Base-by-base conservation (phyloP, 345 rosid species). In the Barbarea vulgaris region DNA sequence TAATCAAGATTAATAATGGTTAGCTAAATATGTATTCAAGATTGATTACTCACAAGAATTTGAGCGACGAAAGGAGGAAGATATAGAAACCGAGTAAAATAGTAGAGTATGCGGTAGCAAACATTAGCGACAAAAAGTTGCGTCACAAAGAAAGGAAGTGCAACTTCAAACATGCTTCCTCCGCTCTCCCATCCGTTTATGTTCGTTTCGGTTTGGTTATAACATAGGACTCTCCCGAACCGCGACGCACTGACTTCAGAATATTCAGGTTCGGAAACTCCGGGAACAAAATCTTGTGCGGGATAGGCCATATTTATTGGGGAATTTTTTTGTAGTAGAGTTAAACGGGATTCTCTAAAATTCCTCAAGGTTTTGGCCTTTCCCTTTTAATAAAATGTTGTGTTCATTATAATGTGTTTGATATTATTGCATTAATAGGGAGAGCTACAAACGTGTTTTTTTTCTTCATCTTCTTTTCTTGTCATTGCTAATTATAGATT, bases 31-130 rank as follows among this genome's bases (percentile, higher is more conserved):
- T 25, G 70, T 31, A 39, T 27, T 44, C 21, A 31, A 47, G 46
- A 65, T 57, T n/a, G 42, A 50, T 41, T 3, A 78, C 73, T 72
- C 67, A 79, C 82, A 44, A 79, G 71, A 64, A 79, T 39, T 47
- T 79, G 82, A 47, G 82, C 72, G 48, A 74, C 79, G 50, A 79
- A 74, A 62, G 79, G 79, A 61, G 82, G 82, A 68, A 79, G 28
- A n/a, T 9, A 6, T 4, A 79, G 33, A 44, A 71, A 72, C 1
- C 79, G 72, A 28, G 25, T 61, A 41, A 79, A 3, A 31, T 70
- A 55, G 24, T 67, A 69, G 50, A 79, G 1, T 0, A 64, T 1
- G 12, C 72, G 79, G 41, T 69, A 79, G 18, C 0, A 5, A 14
- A 69, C 15, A 30, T 79, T 79, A 14, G 82, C 59, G 37, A 69